Evolutionary conservation across 805 yeast species (phyloP).

Genomic region (Teunomyces lycoperdinae): DNA sequence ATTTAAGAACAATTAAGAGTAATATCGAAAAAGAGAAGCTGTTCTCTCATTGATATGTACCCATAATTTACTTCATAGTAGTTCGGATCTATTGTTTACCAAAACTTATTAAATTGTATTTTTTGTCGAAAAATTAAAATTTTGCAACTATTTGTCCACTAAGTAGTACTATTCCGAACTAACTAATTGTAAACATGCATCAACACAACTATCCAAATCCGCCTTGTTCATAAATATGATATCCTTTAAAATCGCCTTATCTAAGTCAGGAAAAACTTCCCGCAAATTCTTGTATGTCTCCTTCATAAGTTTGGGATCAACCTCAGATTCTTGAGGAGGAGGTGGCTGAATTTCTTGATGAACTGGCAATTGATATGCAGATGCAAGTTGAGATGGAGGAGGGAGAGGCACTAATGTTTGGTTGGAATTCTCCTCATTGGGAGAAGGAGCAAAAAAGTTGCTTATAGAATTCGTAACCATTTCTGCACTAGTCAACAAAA

Average conservation of each 20-base stretch:
- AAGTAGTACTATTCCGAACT: slow-evolving; percentile 8
- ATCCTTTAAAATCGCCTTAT: slow-evolving; percentile 65
- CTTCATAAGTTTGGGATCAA: slow-evolving; percentile 10
- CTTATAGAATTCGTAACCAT: slow-evolving; percentile 50
- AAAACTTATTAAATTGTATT: background rate
- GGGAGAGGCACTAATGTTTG: background rate
- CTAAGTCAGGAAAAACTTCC: slow-evolving; percentile 76
- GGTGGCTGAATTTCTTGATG: slow-evolving; percentile 2
- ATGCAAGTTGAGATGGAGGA: background rate
- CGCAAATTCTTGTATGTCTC: slow-evolving; percentile 46
- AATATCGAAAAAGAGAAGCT: too few relatives aligned
- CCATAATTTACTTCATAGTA: too few relatives aligned
- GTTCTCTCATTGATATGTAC: too few relatives aligned
- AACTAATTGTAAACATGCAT: slow-evolving; percentile 45
- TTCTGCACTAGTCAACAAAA: slow-evolving; percentile 45
- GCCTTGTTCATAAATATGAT: slow-evolving; percentile 65
- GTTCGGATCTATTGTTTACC: too few relatives aligned
- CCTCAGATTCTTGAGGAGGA: slow-evolving; percentile 5
- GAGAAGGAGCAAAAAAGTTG: slow-evolving; percentile 38
- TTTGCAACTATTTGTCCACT: background rate
- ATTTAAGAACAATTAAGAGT: too few relatives aligned
- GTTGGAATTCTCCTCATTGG: slow-evolving; percentile 15
- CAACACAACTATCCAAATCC: slow-evolving; percentile 71
- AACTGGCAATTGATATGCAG: slow-evolving; percentile 1
- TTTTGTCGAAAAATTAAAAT: background rate